Percentiles rank a stretch among this genome's conserved stretches.
Evolutionary conservation across 305 asterid genomes (phyloP).

Genomic region (Rubia peregrina): DNA sequence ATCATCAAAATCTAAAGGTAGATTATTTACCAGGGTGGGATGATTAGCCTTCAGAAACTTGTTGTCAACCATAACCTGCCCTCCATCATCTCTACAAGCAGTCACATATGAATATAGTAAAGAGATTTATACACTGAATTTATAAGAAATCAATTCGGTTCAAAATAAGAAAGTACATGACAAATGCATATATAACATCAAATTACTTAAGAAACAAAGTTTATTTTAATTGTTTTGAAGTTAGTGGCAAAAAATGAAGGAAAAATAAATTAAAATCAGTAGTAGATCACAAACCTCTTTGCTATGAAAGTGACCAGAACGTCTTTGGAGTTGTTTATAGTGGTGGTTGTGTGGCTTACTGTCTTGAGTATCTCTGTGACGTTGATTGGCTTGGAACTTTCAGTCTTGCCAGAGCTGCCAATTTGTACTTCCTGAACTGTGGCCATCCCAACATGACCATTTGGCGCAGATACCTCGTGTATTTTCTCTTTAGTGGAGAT

Average conservation of each 20-base stretch:
- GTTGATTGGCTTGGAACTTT: slow-evolving; percentile 24
- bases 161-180: no score
- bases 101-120: background rate
- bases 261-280: background rate
- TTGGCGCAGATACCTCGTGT: slow-evolving; percentile 21
- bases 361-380: slow-evolving; percentile 71
- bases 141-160: no score
- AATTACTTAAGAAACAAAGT: no score
- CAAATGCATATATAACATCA: no score
- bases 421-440: slow-evolving; percentile 30
- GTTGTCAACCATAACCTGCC: slow-evolving; percentile 64
- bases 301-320: slow-evolving; percentile 70
- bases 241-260: no score
- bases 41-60: slow-evolving; percentile 64
- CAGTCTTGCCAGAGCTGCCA: slow-evolving; percentile 29
- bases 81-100: slow-evolving; percentile 74
- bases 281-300: slow-evolving; percentile 53
- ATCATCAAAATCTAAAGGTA: background rate
- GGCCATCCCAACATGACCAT: slow-evolving; percentile 21
- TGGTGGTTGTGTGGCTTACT: slow-evolving; percentile 44
- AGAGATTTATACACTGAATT: background rate
- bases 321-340: slow-evolving; percentile 47
- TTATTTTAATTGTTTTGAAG: no score
- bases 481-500: slow-evolving; percentile 24
- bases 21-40: slow-evolving; percentile 52